Evolutionary conservation across 2,329 filamentous ascomycete genomes (phyloP), one percentile per base, ranked within the genome.

Genomic region (Penicillium sp.): DNA sequence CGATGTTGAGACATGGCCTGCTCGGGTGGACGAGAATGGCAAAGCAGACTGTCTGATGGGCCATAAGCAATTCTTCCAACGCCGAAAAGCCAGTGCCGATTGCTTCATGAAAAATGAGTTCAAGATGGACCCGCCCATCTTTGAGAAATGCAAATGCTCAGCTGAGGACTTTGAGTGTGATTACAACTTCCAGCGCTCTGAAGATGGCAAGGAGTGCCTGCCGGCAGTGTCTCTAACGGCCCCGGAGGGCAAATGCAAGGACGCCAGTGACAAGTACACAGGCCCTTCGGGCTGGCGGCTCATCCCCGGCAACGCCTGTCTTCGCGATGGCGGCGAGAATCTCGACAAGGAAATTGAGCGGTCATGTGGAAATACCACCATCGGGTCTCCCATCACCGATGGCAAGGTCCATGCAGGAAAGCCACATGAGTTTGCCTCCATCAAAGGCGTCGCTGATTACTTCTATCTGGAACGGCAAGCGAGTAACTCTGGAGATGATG

Each of bases 81-180:
- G 95, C 62, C 88, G 95, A 66, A 98, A 96, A 80, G 89, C 92
- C 72, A 85, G 91, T 66, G 89, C 90, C 19, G 86, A 96, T 59
- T 99, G 96, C 76, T 96, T 97, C 72, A 83, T 98, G 65, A 90
- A 91, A 66, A 83, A 90, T 59, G 86, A 93, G 53, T 97, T 96
- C 78, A 87, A 92, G 69, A 90, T 95, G 61, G 87, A 90, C 0
- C 76, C 85, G 33, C 85, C 89, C 1, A 80, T 88, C 59, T 88
- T 85, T 27, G 85, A 91, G 66, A 76, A 86, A 47, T 99, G 95
- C 79, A 86, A 91, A 42, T 99, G 95, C 75, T 87, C 88, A 0
- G 85, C 89, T 56, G 80, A 82, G 33, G 96, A 99, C 73, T 99
- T 96, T 72, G 95, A 99, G 77, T 99, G 95, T 73, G 93, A 98